Conservation (phyloP, 768 basidiomycete genomes). For the Xerocomus brunneocitrinus region DNA sequence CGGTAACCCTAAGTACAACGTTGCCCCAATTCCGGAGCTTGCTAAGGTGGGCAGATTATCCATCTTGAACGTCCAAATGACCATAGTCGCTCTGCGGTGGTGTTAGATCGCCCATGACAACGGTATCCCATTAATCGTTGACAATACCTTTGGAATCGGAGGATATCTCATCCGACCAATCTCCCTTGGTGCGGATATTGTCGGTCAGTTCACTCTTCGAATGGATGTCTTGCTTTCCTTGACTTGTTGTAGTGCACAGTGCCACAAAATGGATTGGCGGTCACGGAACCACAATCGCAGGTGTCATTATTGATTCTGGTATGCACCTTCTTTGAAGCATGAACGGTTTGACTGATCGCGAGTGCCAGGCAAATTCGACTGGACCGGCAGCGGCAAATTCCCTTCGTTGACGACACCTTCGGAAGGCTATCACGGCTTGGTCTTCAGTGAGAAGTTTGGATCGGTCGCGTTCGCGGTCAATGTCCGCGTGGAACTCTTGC, state of each 20-base stretch:
- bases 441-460: constrained; percentile 50
- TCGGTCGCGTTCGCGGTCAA: constrained; percentile 47
- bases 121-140: constrained; percentile 59
- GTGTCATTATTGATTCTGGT: constrained; percentile 61
- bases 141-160: constrained; percentile 62
- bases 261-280: constrained; percentile 69
- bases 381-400: constrained; percentile 49
- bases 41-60: constrained; percentile 39
- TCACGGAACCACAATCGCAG: constrained; percentile 64
- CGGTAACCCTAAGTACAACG: constrained; percentile 56
- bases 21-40: constrained; percentile 50
- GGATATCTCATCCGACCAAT: constrained; percentile 55
- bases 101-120: constrained; percentile 54
- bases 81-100: neutral
- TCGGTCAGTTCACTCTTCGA: constrained; percentile 29
- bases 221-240: neutral
- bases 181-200: constrained; percentile 53
- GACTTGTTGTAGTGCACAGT: constrained; percentile 39
- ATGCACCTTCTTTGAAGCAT: constrained; percentile 12
- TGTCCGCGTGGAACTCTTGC: constrained; percentile 47
- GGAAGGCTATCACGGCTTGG: constrained; percentile 53
- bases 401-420: constrained; percentile 52
- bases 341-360: neutral
- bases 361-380: constrained; percentile 51
- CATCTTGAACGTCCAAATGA: neutral